Conservation (phyloP, 192 early-diverging fungal species). For the Polychytrium aggregatum region DNA sequence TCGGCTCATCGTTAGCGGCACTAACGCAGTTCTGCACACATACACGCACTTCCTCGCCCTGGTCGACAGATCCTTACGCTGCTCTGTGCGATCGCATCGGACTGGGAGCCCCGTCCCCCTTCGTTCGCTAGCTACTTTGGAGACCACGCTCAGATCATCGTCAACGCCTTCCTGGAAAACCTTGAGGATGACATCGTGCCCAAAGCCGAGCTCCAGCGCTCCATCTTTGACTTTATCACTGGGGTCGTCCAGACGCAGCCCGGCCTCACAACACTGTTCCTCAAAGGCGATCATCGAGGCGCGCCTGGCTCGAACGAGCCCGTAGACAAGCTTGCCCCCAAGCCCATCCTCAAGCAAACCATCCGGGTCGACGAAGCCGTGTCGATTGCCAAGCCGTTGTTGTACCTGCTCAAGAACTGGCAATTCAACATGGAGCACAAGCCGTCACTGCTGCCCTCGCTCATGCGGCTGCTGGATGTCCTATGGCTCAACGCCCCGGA, state of each 20-base stretch:
- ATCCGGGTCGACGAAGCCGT: neutral
- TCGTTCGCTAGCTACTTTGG: slow-evolving; percentile 43
- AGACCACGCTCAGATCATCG: slow-evolving; percentile 13
- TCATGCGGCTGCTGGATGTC: slow-evolving; percentile 14
- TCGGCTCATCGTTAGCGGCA: too few relatives aligned
- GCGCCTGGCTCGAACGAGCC: neutral
- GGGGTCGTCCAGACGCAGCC: slow-evolving; percentile 29
- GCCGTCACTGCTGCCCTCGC: slow-evolving; percentile 17
- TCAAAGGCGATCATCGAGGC: slow-evolving; percentile 10
- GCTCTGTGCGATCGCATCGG: slow-evolving; percentile 25
- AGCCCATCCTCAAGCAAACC: slow-evolving; percentile 1
- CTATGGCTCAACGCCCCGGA: slow-evolving; percentile 25
- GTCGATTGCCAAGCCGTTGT: slow-evolving; percentile 4
- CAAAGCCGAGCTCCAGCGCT: slow-evolving; percentile 15
- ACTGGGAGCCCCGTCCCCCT: slow-evolving; percentile 31
- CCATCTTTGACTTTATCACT: slow-evolving; percentile 21
- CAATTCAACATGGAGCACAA: slow-evolving; percentile 2
- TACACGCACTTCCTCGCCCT: too few relatives aligned
- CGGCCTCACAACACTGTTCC: slow-evolving; percentile 29
- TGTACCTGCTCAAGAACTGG: slow-evolving; percentile 10
- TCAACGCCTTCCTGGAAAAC: slow-evolving; percentile 17
- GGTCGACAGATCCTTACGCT: too few relatives aligned
- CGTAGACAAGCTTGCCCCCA: neutral
- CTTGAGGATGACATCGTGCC: slow-evolving; percentile 3
- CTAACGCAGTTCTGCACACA: too few relatives aligned